phyloP scores from a whole-genome alignment of 345 rosid genomes.

The Jatropha curcas region DNA sequence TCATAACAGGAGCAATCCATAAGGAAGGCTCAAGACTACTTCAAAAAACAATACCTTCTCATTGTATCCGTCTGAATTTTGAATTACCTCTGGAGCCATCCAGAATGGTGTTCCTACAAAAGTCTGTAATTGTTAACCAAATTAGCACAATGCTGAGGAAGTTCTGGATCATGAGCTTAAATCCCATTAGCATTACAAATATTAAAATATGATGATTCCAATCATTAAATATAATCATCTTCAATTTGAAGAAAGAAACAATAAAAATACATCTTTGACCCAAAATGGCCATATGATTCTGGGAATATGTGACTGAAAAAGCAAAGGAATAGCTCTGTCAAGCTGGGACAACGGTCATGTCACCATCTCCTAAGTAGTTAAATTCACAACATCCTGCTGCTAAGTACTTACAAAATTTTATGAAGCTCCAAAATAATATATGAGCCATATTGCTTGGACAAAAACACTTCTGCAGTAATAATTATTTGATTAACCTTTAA shows the following conservation, averaged over 20 bases:
- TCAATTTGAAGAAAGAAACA: background rate
- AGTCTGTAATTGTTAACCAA: constrained; percentile 62
- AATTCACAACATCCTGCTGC: background rate
- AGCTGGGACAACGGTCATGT: background rate
- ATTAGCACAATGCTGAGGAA: constrained; percentile 37
- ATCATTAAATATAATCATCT: background rate
- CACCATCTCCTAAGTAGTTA: constrained; percentile 9
- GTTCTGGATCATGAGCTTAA: constrained; percentile 6
- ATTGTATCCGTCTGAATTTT: constrained; percentile 95
- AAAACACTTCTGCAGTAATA: background rate
- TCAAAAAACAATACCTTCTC: constrained; percentile 64
- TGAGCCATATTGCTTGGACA: background rate
- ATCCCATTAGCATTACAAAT: background rate
- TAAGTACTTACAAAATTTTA: background rate
- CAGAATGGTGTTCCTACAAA: constrained; percentile 99
- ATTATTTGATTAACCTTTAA: background rate
- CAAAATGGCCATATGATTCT: background rate
- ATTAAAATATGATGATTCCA: background rate
- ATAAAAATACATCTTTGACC: background rate
- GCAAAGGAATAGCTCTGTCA: background rate
- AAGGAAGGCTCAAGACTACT: background rate
- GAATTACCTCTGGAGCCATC: constrained; percentile 99
- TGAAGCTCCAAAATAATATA: background rate
- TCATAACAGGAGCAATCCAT: constrained; percentile 14
- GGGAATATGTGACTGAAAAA: background rate